Percentiles rank a stretch among this genome's conserved stretches.
Conservation (phyloP, 345 rosid species). For the Schrenkiella parvula region DNA sequence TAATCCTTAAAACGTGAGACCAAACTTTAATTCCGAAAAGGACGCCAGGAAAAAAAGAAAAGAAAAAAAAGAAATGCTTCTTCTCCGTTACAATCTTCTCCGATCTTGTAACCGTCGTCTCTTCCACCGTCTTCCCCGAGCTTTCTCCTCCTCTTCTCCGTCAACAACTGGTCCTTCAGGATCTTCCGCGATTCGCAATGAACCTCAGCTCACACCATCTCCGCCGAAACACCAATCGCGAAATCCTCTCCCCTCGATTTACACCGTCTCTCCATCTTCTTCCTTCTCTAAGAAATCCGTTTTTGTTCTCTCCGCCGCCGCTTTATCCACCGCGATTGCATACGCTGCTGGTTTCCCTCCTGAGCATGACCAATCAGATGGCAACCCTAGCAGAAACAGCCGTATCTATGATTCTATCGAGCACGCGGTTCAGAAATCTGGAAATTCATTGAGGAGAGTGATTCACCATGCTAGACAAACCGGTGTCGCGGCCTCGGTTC, state of each 20-base stretch:
- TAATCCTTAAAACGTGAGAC: not conserved
- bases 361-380: not conserved
- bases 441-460: conserved; percentile 58
- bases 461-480: conserved; percentile 63
- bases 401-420: conserved; percentile 46
- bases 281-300: conserved; percentile 40
- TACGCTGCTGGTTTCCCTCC: conserved; percentile 40
- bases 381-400: conserved; percentile 17
- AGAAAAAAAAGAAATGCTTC: conserved; percentile 38
- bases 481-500: conserved; percentile 71
- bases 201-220: conserved; percentile 28
- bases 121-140: conserved; percentile 38
- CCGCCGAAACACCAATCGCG: conserved; percentile 24
- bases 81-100: conserved; percentile 42
- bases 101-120: conserved; percentile 36
- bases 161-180: conserved; percentile 27
- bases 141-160: conserved; percentile 40
- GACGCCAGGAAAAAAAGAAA: no score
- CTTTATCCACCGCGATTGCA: conserved; percentile 47
- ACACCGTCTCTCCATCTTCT: conserved; percentile 27
- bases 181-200: conserved; percentile 31
- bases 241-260: conserved; percentile 29
- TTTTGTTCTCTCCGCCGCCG: conserved; percentile 56
- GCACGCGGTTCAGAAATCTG: conserved; percentile 44
- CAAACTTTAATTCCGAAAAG: conserved; percentile 13